Evolutionary conservation across 2,329 filamentous ascomycete species (phyloP).

Genomic region (Penicillium carneum): DNA sequence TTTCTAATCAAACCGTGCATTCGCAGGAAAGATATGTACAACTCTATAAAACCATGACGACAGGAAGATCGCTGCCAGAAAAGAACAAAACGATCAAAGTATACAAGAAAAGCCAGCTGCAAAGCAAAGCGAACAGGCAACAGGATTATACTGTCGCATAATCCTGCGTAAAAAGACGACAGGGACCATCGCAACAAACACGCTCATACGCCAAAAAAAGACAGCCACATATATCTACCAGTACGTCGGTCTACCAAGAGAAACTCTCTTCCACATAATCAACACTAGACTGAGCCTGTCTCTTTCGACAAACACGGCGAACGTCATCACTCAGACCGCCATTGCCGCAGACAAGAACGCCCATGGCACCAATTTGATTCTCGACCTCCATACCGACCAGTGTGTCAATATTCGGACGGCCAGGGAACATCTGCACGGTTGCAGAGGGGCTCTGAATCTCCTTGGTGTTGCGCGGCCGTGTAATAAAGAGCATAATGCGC

Average conservation of each 20-base stretch:
- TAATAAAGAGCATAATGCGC: conserved; percentile 87
- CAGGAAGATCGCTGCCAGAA: conserved; percentile 8
- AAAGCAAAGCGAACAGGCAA: conserved; percentile 14
- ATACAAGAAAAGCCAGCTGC: conserved; percentile 19
- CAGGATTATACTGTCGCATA: not conserved
- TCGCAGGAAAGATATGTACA: conserved; percentile 27
- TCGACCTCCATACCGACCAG: conserved; percentile 83
- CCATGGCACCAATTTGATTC: conserved; percentile 85
- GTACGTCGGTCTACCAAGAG: conserved; percentile 48
- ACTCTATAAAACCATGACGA: conserved; percentile 11
- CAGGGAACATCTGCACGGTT: conserved; percentile 90
- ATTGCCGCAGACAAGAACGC: conserved; percentile 80
- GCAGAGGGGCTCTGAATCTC: conserved; percentile 78
- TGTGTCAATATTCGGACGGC: conserved; percentile 80
- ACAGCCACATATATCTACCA: not conserved
- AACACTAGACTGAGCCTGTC: conserved; percentile 67
- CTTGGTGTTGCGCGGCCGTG: conserved; percentile 80
- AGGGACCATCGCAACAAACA: conserved; percentile 3
- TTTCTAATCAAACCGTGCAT: conserved; percentile 13
- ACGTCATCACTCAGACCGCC: conserved; percentile 79
- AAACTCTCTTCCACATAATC: conserved; percentile 83
- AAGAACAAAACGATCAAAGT: not conserved
- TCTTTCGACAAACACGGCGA: conserved; percentile 69
- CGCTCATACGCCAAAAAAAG: conserved; percentile 10
- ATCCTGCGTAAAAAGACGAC: not conserved